These are phyloP conservation scores for Dothiorella sarmentorum DNA, from an alignment of 2,329 filamentous ascomycete genomes.

Conservation along the genomic window DNA sequence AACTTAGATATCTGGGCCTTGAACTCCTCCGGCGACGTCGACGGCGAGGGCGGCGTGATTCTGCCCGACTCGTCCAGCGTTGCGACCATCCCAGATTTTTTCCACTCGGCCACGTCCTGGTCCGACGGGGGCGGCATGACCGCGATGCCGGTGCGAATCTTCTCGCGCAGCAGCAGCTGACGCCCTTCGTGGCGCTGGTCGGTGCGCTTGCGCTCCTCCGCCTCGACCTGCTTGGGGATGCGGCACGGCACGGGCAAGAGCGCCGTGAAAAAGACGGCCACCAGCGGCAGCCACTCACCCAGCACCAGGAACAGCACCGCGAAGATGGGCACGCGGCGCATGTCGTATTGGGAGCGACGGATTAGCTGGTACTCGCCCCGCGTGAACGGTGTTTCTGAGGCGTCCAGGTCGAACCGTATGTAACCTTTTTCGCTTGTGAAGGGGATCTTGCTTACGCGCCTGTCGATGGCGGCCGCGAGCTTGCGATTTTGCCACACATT, in stretches of 20 bases:
- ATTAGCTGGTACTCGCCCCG: conserved; percentile 70
- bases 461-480: conserved; percentile 29
- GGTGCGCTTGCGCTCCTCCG: conserved; percentile 8
- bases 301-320: conserved; percentile 70
- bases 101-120: neutral
- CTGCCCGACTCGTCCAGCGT: too few relatives aligned
- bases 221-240: conserved; percentile 67
- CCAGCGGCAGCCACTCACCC: conserved; percentile 81
- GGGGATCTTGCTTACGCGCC: conserved; percentile 33
- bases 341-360: conserved; percentile 65
- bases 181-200: neutral
- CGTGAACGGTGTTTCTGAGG: conserved; percentile 41
- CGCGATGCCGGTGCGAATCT: conserved; percentile 8
- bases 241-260: conserved; percentile 79
- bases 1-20: too few relatives aligned
- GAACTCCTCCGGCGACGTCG: too few relatives aligned
- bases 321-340: conserved; percentile 76
- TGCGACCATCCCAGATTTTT: too few relatives aligned
- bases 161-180: conserved; percentile 15
- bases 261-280: conserved; percentile 68
- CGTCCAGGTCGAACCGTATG: neutral
- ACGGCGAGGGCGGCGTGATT: too few relatives aligned
- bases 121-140: neutral
- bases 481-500: conserved; percentile 67
- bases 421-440: too few relatives aligned